A percentile compares a stretch with the other conserved stretches of the same genome.
Evolutionary conservation across 371 early-diverging fungal genomes (phyloP).

Genomic region (Mortierella sp.): DNA sequence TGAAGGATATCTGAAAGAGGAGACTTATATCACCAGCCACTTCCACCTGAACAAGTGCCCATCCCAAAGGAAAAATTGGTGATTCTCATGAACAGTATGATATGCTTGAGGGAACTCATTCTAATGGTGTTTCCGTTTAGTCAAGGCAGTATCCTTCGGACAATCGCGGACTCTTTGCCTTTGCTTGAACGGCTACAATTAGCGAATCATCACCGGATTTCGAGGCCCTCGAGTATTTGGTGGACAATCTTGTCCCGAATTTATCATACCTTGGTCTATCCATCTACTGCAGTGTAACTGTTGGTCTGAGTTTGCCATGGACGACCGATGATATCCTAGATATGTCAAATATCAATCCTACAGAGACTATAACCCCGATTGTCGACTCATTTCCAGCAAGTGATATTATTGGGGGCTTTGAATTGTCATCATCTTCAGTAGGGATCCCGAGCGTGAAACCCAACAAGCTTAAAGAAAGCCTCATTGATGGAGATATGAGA

Average conservation of each 20-base stretch:
- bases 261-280: constrained; percentile 2
- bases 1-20: not conserved
- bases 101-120: not conserved
- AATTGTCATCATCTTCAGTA: not conserved
- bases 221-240: not conserved
- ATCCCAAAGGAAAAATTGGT: too few relatives aligned
- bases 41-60: not conserved
- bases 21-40: not conserved
- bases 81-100: not conserved
- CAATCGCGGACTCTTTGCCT: constrained; percentile 4
- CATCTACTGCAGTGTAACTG: not conserved
- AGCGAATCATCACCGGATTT: not conserved
- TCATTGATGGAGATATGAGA: constrained; percentile 9
- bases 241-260: not conserved
- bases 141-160: not conserved
- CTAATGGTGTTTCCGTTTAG: constrained; percentile 1
- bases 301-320: not conserved
- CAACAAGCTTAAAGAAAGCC: not conserved
- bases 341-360: not conserved
- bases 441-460: not conserved
- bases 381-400: too few relatives aligned
- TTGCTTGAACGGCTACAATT: not conserved
- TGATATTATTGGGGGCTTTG: too few relatives aligned
- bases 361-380: not conserved
- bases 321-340: not conserved